These are phyloP conservation scores for Polygonum aviculare DNA, from an alignment of 148 eudicot species.

Conservation along the genomic window DNA sequence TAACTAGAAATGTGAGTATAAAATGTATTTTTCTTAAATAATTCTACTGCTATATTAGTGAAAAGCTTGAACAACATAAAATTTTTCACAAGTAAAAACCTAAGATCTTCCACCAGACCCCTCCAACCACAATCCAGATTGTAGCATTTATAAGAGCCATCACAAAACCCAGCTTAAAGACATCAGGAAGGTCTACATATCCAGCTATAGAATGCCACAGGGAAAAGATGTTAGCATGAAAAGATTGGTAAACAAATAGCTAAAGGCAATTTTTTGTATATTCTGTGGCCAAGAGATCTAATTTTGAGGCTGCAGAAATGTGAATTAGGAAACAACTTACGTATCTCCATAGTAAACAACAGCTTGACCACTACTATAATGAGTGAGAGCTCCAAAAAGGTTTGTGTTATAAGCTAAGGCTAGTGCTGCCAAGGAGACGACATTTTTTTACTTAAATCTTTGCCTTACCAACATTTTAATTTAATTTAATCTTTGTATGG, in stretches of 20 bases:
- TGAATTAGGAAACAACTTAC: not conserved
- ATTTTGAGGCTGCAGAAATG: not conserved
- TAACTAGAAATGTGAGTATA: too few species aligned
- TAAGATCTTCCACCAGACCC: slow-evolving; percentile 88
- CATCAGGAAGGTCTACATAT: slow-evolving; percentile 88
- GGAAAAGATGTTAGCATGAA: not conserved
- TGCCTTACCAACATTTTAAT: not conserved
- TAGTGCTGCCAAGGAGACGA: slow-evolving; percentile 44
- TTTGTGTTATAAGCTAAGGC: slow-evolving; percentile 89
- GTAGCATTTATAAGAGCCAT: slow-evolving; percentile 59
- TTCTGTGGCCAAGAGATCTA: not conserved
- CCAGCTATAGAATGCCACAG: slow-evolving; percentile 52
- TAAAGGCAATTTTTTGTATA: not conserved
- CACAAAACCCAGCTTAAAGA: too few species aligned
- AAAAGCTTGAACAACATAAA: too few species aligned
- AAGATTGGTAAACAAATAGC: not conserved
- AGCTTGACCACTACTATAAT: slow-evolving; percentile 97
- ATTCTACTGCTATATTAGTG: too few species aligned
- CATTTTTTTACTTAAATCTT: not conserved
- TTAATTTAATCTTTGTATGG: not conserved
- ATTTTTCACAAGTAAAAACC: slow-evolving; percentile 87
- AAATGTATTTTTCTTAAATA: too few species aligned
- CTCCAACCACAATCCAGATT: slow-evolving; percentile 72
- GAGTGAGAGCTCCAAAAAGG: slow-evolving; percentile 83
- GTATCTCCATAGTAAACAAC: slow-evolving; percentile 95